Conservation (phyloP, 768 basidiomycete species). For the Tremella yokohamensis region DNA sequence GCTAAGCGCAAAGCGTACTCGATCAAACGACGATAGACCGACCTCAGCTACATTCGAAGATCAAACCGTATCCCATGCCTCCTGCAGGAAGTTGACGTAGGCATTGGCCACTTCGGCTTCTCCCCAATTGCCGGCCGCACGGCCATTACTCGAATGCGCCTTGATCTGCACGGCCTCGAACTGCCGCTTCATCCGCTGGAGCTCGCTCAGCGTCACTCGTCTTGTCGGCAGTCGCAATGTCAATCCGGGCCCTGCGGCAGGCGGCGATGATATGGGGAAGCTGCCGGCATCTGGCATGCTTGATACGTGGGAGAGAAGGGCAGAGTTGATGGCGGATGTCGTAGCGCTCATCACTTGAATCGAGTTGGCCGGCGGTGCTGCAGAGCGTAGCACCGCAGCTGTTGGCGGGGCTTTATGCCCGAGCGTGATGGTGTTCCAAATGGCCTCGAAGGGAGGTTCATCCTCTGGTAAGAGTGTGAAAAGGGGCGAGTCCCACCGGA, state of each 20-base stretch:
- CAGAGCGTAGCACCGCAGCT: slow-evolving; percentile 64
- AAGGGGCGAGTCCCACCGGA: slow-evolving; percentile 96
- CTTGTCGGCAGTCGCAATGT: slow-evolving; percentile 65
- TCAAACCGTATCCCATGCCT: slow-evolving; percentile 40
- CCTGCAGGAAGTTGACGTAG: slow-evolving; percentile 52
- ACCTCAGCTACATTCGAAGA: no score
- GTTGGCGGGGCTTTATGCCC: slow-evolving; percentile 83
- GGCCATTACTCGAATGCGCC: slow-evolving; percentile 54
- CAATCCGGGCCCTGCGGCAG: slow-evolving; percentile 45
- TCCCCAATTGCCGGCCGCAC: slow-evolving; percentile 40
- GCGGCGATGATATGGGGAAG: slow-evolving; percentile 57
- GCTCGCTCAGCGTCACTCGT: slow-evolving; percentile 73
- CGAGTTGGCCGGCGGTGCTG: slow-evolving; percentile 73
- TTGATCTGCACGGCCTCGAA: slow-evolving; percentile 87
- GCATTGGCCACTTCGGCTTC: slow-evolving; percentile 47
- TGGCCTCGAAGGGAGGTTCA: slow-evolving; percentile 60
- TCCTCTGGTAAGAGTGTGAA: slow-evolving; percentile 74
- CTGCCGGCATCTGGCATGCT: slow-evolving; percentile 56
- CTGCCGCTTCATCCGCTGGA: slow-evolving; percentile 85
- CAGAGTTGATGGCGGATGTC: slow-evolving; percentile 60
- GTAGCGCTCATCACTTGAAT: slow-evolving; percentile 79
- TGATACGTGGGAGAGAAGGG: slow-evolving; percentile 64
- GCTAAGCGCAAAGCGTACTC: neutral
- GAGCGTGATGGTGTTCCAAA: slow-evolving; percentile 77
- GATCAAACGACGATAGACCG: no score